Base-by-base conservation (phyloP, 768 basidiomycete genomes). In the Tephrocybe sp. region DNA sequence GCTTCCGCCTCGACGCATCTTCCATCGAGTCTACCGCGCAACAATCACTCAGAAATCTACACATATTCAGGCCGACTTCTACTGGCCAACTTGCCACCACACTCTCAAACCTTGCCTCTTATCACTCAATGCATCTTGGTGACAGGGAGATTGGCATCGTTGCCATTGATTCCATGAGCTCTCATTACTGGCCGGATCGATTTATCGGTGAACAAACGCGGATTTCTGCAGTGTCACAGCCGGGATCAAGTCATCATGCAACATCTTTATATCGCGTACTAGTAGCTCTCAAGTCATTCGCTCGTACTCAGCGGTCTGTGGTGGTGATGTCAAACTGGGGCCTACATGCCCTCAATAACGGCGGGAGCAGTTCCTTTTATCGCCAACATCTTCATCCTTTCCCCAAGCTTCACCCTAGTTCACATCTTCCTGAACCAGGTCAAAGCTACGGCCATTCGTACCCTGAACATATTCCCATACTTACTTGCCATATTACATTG, bases 111-210 rank as follows among this genome's bases (percentile, higher is more conserved):
- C 72, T 94, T 15, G 75, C 83, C 12, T 62, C 65, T 3, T 84
- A 84, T 59, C 81, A 85, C 57, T 61, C 68, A 3, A 62, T 64
- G 15, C 67, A 72, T 46, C 73, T 85, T 52, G 72, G 77, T 26
- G 66, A 79, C 37, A 65, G 71, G 26, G 83, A 84, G 53, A 74
- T 93, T 10, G 84, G 83, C 5, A 58, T 90, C 48, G 66, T 94
- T 32, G 81, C 80, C 9, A 71, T 93, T 40, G 91, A 94, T 67
- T 90, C 90, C 12, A 66, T 90, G 51, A 85, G 85, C 63, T 65
- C 88, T 0, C 90, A 86, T 61, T 81, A 89, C 66, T 93, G 92
- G 91, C 55, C 76, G 2, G 90, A 93, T 63, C 81, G 86, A 36
- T 85, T 83, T 62, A 70, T 73, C 33, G 68, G 69, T 25, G 89